Evolutionary conservation across 768 basidiomycete genomes (phyloP).

Genomic region (Kockovaella imperatae): DNA sequence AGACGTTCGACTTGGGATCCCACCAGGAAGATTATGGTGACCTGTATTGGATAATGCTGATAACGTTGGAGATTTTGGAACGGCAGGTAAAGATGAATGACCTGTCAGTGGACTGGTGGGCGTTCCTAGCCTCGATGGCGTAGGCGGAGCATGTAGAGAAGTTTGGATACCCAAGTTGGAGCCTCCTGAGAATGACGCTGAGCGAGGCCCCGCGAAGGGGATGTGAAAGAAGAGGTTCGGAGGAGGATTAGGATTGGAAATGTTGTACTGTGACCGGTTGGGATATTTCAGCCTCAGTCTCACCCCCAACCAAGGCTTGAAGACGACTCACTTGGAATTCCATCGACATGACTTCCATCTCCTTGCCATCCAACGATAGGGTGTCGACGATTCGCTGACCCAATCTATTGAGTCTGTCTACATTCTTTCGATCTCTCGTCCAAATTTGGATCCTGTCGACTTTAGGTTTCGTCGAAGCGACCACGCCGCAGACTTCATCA

Average conservation of each 20-base stretch:
- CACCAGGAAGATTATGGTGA: background rate
- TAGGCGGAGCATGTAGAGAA: slow-evolving; percentile 7
- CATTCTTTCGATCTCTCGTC: slow-evolving; percentile 77
- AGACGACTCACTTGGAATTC: slow-evolving; percentile 67
- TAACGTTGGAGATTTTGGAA: background rate
- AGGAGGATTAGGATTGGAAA: slow-evolving; percentile 22
- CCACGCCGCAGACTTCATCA: slow-evolving; percentile 62
- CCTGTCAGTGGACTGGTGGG: background rate
- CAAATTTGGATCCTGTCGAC: slow-evolving; percentile 87
- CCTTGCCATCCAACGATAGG: slow-evolving; percentile 61
- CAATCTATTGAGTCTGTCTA: slow-evolving; percentile 73
- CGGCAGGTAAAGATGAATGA: background rate
- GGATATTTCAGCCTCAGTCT: background rate
- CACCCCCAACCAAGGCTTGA: background rate
- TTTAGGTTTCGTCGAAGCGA: slow-evolving; percentile 77
- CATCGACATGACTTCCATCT: slow-evolving; percentile 73
- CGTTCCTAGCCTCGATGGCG: slow-evolving; percentile 8
- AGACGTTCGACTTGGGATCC: background rate
- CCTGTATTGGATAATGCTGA: no score
- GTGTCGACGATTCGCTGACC: slow-evolving; percentile 74
- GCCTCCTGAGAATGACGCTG: background rate
- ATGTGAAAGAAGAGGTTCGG: slow-evolving; percentile 23
- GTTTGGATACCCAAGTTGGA: no score
- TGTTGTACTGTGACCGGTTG: slow-evolving; percentile 21
- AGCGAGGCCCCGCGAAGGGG: slow-evolving; percentile 11